Evolutionary conservation across 2,329 filamentous ascomycete genomes (phyloP).

Genomic region (Metarhizium album): DNA sequence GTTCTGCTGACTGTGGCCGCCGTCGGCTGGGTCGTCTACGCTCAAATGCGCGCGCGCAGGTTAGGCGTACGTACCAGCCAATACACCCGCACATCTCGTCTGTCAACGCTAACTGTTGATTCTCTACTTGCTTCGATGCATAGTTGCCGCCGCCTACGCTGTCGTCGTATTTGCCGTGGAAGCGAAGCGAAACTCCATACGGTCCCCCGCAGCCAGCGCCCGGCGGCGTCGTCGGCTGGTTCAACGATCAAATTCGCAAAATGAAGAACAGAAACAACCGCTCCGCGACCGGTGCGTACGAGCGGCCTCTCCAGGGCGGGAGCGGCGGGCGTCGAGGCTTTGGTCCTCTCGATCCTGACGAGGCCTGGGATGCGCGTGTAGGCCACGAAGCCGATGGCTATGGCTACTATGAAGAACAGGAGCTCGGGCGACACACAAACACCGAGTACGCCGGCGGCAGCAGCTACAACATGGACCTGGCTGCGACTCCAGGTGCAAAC

Average conservation of each 20-base stretch:
- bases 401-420: slow-evolving; percentile 68
- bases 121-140: not conserved
- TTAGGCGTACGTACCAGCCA: slow-evolving; percentile 51
- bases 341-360: slow-evolving; percentile 66
- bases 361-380: slow-evolving; percentile 76
- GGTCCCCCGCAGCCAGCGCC: slow-evolving; percentile 43
- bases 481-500: slow-evolving; percentile 23
- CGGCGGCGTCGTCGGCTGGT: slow-evolving; percentile 60
- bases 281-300: slow-evolving; percentile 61
- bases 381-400: slow-evolving; percentile 60
- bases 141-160: slow-evolving; percentile 60
- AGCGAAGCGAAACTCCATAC: slow-evolving; percentile 34
- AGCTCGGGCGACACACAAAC: slow-evolving; percentile 43
- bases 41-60: slow-evolving; percentile 60
- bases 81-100: not conserved
- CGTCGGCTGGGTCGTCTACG: slow-evolving; percentile 58
- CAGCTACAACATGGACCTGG: slow-evolving; percentile 40
- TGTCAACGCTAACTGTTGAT: not conserved
- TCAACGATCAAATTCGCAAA: slow-evolving; percentile 53
- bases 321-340: slow-evolving; percentile 44
- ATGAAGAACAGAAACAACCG: slow-evolving; percentile 56
- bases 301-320: slow-evolving; percentile 40
- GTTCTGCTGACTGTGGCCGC: slow-evolving; percentile 47
- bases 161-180: slow-evolving; percentile 62
- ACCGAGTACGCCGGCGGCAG: slow-evolving; percentile 24